These are phyloP conservation scores for Debaryomyces castellii DNA, from an alignment of 805 yeast species.

Conservation along the genomic window DNA sequence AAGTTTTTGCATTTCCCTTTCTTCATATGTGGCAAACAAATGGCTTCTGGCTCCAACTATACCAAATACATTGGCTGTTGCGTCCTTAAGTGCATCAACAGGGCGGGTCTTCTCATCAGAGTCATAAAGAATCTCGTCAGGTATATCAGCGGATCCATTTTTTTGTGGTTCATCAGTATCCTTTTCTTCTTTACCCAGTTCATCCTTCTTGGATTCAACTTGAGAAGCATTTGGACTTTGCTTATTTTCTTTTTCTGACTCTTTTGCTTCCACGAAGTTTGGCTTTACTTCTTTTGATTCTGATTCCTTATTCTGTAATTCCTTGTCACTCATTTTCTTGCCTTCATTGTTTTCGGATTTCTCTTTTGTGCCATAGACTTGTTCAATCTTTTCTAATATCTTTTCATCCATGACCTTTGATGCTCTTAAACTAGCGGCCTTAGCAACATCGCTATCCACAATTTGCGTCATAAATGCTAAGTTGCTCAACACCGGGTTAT, in stretches of 20 bases:
- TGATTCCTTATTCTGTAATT: slow-evolving; percentile 11
- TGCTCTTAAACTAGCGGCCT: slow-evolving; percentile 73
- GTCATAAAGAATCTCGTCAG: not conserved
- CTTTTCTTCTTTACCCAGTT: not conserved
- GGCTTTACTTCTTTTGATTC: slow-evolving; percentile 10
- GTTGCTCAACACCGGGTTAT: slow-evolving; percentile 94
- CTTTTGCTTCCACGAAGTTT: too few relatives aligned
- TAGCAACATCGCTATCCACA: slow-evolving; percentile 83
- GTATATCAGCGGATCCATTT: not conserved
- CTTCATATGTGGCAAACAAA: slow-evolving; percentile 77
- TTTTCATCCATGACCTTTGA: slow-evolving; percentile 48
- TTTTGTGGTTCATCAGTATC: not conserved
- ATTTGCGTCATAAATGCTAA: slow-evolving; percentile 81
- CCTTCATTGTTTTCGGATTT: slow-evolving; percentile 4
- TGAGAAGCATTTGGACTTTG: not conserved
- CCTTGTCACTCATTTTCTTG: slow-evolving; percentile 5
- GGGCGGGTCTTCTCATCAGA: not conserved
- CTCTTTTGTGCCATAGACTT: slow-evolving; percentile 21
- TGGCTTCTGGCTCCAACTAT: slow-evolving; percentile 77
- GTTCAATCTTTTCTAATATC: slow-evolving; percentile 36
- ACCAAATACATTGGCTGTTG: slow-evolving; percentile 70
- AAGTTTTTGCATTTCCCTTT: slow-evolving; percentile 67
- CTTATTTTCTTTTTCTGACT: slow-evolving; percentile 8
- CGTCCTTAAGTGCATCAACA: slow-evolving; percentile 48
- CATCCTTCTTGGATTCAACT: not conserved